phyloP scores from a whole-genome alignment of 108 stramenopile genomes.

The Cyclotella kingstonii region DNA sequence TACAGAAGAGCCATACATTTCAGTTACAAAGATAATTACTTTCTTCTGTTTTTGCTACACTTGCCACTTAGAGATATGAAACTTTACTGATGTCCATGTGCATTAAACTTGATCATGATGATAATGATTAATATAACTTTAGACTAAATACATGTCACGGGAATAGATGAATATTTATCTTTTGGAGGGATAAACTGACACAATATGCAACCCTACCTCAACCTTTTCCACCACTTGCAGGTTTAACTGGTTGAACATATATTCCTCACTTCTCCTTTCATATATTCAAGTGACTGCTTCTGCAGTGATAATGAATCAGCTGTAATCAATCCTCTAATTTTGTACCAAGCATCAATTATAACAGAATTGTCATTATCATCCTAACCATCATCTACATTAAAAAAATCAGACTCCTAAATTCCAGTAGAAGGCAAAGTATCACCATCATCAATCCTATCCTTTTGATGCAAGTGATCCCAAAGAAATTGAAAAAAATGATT shows the following conservation, averaged over 20 bases:
- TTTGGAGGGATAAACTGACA: no score
- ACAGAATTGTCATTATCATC: constrained; percentile 37
- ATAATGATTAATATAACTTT: no score
- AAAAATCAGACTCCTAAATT: not conserved
- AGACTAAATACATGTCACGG: no score
- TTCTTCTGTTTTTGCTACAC: no score
- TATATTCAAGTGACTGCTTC: constrained; percentile 22
- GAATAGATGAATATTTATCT: no score
- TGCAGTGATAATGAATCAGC: constrained; percentile 78
- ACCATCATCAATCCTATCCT: constrained; percentile 45
- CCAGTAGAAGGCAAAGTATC: constrained; percentile 4
- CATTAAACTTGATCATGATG: no score
- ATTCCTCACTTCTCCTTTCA: constrained; percentile 2
- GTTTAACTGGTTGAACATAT: not conserved
- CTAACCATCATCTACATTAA: constrained; percentile 3
- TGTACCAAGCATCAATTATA: constrained; percentile 25
- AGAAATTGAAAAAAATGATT: constrained; percentile 74
- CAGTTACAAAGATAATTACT: no score
- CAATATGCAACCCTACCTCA: constrained; percentile 10
- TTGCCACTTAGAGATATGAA: no score
- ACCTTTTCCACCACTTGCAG: constrained; percentile 4
- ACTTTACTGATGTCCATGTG: no score
- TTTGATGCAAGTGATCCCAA: constrained; percentile 74
- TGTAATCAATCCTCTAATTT: constrained; percentile 71
- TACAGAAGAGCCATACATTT: no score